These are phyloP conservation scores for Nakazawaea holstii DNA, from an alignment of 805 yeast genomes.

Conservation along the genomic window DNA sequence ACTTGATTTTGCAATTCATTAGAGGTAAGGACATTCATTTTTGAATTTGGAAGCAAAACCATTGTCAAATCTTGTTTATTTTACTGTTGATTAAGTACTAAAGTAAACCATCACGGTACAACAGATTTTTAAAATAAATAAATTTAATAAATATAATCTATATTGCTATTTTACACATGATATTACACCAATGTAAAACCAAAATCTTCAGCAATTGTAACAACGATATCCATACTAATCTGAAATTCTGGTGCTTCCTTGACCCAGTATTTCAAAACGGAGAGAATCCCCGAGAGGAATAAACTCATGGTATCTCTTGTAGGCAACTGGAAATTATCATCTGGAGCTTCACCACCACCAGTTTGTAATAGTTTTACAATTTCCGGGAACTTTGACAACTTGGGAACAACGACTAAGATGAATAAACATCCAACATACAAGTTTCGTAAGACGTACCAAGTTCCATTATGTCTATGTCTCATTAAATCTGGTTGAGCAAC, in stretches of 20 bases:
- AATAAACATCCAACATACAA: conserved; percentile 21
- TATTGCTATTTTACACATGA: too few relatives aligned
- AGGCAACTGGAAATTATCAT: background rate
- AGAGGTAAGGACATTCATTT: conserved; percentile 30
- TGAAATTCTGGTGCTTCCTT: conserved; percentile 9
- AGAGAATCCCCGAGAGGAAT: background rate
- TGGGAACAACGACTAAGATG: conserved; percentile 5
- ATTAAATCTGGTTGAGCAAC: conserved; percentile 30
- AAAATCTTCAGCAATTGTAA: background rate
- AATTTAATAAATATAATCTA: too few relatives aligned
- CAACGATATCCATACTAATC: background rate
- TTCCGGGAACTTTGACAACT: conserved; percentile 4
- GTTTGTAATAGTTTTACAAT: background rate
- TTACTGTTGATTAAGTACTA: too few relatives aligned
- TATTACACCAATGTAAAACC: background rate
- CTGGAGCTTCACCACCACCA: background rate
- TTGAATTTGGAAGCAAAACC: too few relatives aligned
- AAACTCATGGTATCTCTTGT: background rate
- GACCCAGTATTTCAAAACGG: conserved; percentile 3
- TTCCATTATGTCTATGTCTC: conserved; percentile 34
- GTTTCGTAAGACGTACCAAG: conserved; percentile 33
- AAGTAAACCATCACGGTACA: too few relatives aligned
- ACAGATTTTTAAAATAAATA: background rate
- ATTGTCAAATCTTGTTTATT: too few relatives aligned
- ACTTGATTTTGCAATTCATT: conserved; percentile 43